Percentiles rank a stretch among this genome's conserved stretches.
These are phyloP conservation scores for Aspergillus pseudoviridinutans DNA, from an alignment of 2,329 filamentous ascomycete genomes.

Conservation along the genomic window DNA sequence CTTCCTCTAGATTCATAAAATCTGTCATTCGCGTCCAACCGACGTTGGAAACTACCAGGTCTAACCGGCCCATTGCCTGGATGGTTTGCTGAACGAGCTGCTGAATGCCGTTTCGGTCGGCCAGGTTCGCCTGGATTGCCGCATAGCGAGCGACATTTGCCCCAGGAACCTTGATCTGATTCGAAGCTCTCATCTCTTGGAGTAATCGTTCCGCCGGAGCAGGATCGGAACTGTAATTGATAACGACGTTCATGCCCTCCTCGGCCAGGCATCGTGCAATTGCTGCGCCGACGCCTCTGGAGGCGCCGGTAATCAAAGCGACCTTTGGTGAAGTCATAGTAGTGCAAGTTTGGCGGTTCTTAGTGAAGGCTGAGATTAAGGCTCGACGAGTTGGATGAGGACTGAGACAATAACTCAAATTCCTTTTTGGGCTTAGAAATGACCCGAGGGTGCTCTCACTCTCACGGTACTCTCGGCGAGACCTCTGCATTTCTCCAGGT, in stretches of 20 bases:
- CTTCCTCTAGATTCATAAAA: slow-evolving; percentile 20
- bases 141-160: background rate
- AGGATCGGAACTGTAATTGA: slow-evolving; percentile 46
- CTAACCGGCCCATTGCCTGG: slow-evolving; percentile 43
- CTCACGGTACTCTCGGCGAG: too few species aligned
- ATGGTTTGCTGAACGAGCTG: slow-evolving; percentile 43
- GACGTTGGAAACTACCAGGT: slow-evolving; percentile 43
- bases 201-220: slow-evolving; percentile 27
- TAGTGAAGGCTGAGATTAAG: too few species aligned
- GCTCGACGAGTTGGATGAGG: too few species aligned
- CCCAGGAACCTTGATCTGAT: background rate
- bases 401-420: too few species aligned
- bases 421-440: too few species aligned
- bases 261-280: slow-evolving; percentile 34
- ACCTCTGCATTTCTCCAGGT: too few species aligned
- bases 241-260: slow-evolving; percentile 30
- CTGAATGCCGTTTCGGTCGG: slow-evolving; percentile 13
- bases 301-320: slow-evolving; percentile 35
- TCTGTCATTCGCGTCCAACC: slow-evolving; percentile 40
- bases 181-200: background rate
- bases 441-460: too few species aligned
- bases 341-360: too few species aligned
- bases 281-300: slow-evolving; percentile 33
- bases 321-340: slow-evolving; percentile 19
- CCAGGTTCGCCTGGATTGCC: background rate